Evolutionary conservation across 768 basidiomycete genomes (phyloP), one percentile per base, ranked within the genome.

Genomic region (Myochromella boudieri): DNA sequence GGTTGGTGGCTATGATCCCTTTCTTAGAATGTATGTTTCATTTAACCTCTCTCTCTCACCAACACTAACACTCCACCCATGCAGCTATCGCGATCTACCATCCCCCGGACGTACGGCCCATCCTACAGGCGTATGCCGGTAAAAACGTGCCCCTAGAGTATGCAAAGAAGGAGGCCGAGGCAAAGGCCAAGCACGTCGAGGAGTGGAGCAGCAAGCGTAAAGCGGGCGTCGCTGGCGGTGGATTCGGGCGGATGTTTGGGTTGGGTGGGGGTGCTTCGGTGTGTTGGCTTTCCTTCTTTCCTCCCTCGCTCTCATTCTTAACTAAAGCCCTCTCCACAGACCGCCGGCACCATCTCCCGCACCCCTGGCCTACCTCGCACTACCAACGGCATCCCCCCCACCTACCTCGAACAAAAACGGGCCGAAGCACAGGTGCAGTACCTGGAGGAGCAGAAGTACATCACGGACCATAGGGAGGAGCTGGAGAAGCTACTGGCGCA

Each of bases 31-130:
- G 93, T 77, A 59, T 6, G 73, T 64, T n/a, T 5, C 75, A n/a
- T 31, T 17, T 46, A 11, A 12, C 3, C 58, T 44, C 22, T 27
- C 21, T 41, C 20, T 12, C 39, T 50, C 6, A 17, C 18, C 40
- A 22, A 28, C 14, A 36, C 1, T 34, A 9, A 44, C 37, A 21
- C 37, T 43, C 47, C 22, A 14, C 40, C 37, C 1, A 18, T 27
- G 10, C 57, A 95, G 95, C 97, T 6, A 86, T 99, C 49, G 95
- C 84, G 0, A 95, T 98, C 55, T 94, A 92, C 71, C 85, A 84
- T 52, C 85, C 90, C 1, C 62, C 75, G 20, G 97, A 98, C 58
- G 87, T 98, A 3, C 84, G 95, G 15, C 91, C 88, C 0, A 87
- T 98, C 44, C 68, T 99, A 25, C 69, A 87, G 55, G 84, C 84